Percentiles rank a stretch among this genome's conserved stretches.
These are phyloP conservation scores for Metschnikowia baotianmanensis DNA, from an alignment of 805 yeast genomes.

Conservation along the genomic window DNA sequence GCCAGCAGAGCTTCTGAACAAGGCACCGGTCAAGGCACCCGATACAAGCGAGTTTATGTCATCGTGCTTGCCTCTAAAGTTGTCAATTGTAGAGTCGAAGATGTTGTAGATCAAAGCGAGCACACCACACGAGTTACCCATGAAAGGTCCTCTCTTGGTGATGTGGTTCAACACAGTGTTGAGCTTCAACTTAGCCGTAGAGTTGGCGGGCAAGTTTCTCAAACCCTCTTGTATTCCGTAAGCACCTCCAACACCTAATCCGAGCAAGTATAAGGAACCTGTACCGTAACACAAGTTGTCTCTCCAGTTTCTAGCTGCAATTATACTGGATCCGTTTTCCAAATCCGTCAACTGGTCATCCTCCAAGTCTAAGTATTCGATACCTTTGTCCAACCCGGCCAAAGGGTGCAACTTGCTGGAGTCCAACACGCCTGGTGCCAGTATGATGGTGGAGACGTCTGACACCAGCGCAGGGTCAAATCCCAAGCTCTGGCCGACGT, in stretches of 20 bases:
- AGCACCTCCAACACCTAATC: slow-evolving; percentile 86
- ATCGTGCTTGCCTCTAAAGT: slow-evolving; percentile 86
- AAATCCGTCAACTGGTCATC: slow-evolving; percentile 68
- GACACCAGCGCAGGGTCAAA: slow-evolving; percentile 65
- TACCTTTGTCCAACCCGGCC: slow-evolving; percentile 86
- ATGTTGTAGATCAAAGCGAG: slow-evolving; percentile 86
- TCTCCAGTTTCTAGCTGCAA: slow-evolving; percentile 97
- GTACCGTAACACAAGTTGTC: slow-evolving; percentile 98
- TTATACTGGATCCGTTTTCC: slow-evolving; percentile 85
- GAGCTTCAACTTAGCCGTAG: slow-evolving; percentile 77
- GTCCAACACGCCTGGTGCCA: slow-evolving; percentile 62
- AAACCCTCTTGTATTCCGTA: slow-evolving; percentile 88
- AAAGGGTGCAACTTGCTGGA: slow-evolving; percentile 80
- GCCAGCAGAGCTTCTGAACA: slow-evolving; percentile 85
- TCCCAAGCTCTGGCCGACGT: slow-evolving; percentile 42
- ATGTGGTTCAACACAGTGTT: slow-evolving; percentile 89
- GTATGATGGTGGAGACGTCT: slow-evolving; percentile 61
- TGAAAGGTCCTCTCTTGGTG: slow-evolving; percentile 92
- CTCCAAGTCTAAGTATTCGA: slow-evolving; percentile 88
- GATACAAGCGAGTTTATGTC: slow-evolving; percentile 78
- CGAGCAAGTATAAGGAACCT: slow-evolving; percentile 86
- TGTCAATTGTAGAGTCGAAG: slow-evolving; percentile 75
- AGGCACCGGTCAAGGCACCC: slow-evolving; percentile 90
- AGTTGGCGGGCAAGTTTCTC: slow-evolving; percentile 66
- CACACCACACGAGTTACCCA: slow-evolving; percentile 95